A percentile compares a stretch with the other conserved stretches of the same genome.
Evolutionary conservation across 306 rosid species (phyloP).

Genomic region (Vigna reflexopilosa): DNA sequence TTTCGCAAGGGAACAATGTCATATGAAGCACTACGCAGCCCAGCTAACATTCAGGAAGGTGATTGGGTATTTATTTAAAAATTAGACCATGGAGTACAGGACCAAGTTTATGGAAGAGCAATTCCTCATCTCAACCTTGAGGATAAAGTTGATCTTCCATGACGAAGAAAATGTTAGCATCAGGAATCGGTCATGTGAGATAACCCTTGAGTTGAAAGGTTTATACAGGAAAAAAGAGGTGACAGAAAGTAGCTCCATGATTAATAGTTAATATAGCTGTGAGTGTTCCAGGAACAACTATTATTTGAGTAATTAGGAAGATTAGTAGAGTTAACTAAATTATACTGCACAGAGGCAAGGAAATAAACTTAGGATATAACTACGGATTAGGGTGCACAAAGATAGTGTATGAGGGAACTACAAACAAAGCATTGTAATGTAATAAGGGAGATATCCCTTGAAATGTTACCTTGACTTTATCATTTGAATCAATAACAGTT

Average conservation of each 20-base stretch:
- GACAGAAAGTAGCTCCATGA: background rate
- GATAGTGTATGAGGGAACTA: background rate
- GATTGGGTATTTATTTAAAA: background rate
- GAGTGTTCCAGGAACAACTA: background rate
- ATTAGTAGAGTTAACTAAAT: background rate
- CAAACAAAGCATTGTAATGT: background rate
- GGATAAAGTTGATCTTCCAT: too few species aligned
- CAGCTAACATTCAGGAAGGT: background rate
- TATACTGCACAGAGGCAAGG: background rate
- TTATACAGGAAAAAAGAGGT: background rate
- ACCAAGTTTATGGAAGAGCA: too few species aligned
- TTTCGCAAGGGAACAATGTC: background rate
- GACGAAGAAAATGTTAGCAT: background rate
- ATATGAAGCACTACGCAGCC: background rate
- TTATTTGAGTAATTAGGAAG: background rate
- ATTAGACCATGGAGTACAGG: background rate
- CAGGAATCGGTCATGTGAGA: background rate
- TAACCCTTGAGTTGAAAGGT: too few species aligned
- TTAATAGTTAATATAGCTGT: background rate
- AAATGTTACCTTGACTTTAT: background rate
- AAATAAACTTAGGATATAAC: background rate
- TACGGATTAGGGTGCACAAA: background rate
- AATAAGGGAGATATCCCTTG: background rate
- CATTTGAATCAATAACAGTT: background rate
- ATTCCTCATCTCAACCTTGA: too few species aligned